Conservation (phyloP, 192 early-diverging fungal genomes). For the Anaeromyces robustus region DNA sequence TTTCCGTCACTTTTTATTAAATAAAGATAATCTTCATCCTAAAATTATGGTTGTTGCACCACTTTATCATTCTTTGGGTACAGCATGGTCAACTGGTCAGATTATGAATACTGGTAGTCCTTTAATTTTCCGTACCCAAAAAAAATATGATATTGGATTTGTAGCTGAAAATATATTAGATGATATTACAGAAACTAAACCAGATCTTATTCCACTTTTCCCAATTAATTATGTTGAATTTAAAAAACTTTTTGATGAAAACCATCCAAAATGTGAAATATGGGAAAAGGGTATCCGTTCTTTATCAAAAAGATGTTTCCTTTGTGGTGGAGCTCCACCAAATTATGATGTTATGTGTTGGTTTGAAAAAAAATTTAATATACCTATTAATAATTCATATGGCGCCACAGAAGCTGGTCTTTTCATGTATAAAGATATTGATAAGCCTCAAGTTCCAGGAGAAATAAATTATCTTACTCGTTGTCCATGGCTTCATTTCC, state of each 20-base stretch:
- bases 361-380: not conserved
- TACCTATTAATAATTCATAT: not conserved
- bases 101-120: not conserved
- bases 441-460: no score
- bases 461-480: no score
- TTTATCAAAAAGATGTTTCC: not conserved
- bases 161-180: not conserved
- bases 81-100: not conserved
- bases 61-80: not conserved
- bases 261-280: not conserved
- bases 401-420: not conserved
- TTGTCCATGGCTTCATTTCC: no score
- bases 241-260: not conserved
- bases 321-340: no score
- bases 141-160: not conserved
- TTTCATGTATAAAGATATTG: no score
- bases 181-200: not conserved
- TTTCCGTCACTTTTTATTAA: not conserved
- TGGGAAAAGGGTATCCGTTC: not conserved
- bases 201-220: not conserved
- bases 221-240: not conserved
- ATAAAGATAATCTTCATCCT: not conserved
- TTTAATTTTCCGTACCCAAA: not conserved
- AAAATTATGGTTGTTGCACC: not conserved
- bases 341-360: not conserved